A percentile compares a stretch with the other conserved stretches of the same genome.
Evolutionary conservation across 1,284 basidiomycete species (phyloP).

Genomic region (Moesziomyces sp.): DNA sequence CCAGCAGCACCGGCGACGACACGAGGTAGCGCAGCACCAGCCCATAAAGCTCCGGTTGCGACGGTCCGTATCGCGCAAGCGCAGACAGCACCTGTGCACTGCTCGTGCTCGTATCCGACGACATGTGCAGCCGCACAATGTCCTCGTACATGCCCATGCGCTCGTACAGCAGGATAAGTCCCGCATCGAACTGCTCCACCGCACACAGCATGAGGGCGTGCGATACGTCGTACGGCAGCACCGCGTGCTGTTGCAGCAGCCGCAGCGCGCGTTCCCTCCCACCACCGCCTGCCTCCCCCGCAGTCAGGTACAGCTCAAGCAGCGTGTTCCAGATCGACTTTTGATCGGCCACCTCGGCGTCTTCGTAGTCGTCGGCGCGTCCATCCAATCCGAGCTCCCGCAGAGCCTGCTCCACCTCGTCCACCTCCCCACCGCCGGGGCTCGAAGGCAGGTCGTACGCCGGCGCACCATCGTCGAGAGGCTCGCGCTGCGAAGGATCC

Average conservation of each 20-base stretch:
- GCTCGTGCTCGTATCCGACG: constrained; percentile 42
- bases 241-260: constrained; percentile 53
- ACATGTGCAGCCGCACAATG: constrained; percentile 88
- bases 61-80: constrained; percentile 78
- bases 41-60: constrained; percentile 82
- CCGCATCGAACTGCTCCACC: constrained; percentile 80
- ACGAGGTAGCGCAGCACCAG: constrained; percentile 91
- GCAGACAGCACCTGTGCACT: constrained; percentile 76
- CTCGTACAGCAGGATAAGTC: constrained; percentile 90
- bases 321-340: constrained; percentile 94
- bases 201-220: constrained; percentile 95
- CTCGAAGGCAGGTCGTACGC: constrained; percentile 15
- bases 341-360: constrained; percentile 78
- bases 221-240: constrained; percentile 83
- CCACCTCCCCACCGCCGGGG: constrained; percentile 10
- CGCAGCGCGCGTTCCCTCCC: constrained; percentile 37
- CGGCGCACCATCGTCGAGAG: constrained; percentile 14
- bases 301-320: constrained; percentile 87
- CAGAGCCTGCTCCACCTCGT: constrained; percentile 26
- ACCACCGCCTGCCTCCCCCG: constrained; percentile 26
- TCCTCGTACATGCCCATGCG: constrained; percentile 95
- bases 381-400: constrained; percentile 23
- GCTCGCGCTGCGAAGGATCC: constrained; percentile 4
- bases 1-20: constrained; percentile 74
- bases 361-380: constrained; percentile 69